phyloP scores from a whole-genome alignment of 1,284 basidiomycete genomes.

The Tilletia indica region DNA sequence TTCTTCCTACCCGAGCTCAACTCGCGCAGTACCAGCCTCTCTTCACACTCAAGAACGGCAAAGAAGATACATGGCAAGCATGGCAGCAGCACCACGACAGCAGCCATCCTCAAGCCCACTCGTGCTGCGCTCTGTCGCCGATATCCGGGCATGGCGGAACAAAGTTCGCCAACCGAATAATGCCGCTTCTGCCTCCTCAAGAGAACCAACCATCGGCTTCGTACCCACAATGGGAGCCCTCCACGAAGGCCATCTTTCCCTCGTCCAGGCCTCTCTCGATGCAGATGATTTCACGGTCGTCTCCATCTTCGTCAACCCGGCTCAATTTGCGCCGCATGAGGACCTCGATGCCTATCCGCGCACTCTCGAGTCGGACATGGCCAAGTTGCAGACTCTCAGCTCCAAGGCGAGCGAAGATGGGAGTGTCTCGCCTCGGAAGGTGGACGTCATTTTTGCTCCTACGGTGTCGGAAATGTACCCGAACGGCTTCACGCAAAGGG shows the following conservation, averaged over 20 bases:
- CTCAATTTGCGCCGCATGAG: constrained; percentile 94
- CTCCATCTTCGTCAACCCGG: constrained; percentile 96
- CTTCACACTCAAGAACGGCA: too few species aligned
- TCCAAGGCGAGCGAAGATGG: constrained; percentile 47
- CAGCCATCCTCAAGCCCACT: constrained; percentile 61
- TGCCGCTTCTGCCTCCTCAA: not conserved
- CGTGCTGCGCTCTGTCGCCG: constrained; percentile 35
- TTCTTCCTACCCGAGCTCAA: too few species aligned
- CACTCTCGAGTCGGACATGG: constrained; percentile 59
- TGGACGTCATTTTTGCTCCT: constrained; percentile 40
- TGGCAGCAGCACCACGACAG: not conserved
- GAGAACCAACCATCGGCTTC: constrained; percentile 65
- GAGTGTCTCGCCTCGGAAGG: constrained; percentile 29
- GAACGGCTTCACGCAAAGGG: constrained; percentile 76
- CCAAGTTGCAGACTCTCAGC: constrained; percentile 57
- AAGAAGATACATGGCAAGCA: not conserved
- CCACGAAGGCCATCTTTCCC: constrained; percentile 85
- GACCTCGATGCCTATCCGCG: constrained; percentile 88
- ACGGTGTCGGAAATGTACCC: constrained; percentile 66
- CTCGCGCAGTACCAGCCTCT: too few species aligned
- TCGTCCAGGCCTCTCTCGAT: constrained; percentile 68
- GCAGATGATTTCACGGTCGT: constrained; percentile 84
- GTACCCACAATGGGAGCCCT: constrained; percentile 97
- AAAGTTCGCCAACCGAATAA: not conserved
- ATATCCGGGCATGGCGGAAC: constrained; percentile 13